Percentiles rank a stretch among this genome's conserved stretches.
These are phyloP conservation scores for Penicillium fimorum DNA, from an alignment of 495 filamentous ascomycete genomes.

Conservation along the genomic window DNA sequence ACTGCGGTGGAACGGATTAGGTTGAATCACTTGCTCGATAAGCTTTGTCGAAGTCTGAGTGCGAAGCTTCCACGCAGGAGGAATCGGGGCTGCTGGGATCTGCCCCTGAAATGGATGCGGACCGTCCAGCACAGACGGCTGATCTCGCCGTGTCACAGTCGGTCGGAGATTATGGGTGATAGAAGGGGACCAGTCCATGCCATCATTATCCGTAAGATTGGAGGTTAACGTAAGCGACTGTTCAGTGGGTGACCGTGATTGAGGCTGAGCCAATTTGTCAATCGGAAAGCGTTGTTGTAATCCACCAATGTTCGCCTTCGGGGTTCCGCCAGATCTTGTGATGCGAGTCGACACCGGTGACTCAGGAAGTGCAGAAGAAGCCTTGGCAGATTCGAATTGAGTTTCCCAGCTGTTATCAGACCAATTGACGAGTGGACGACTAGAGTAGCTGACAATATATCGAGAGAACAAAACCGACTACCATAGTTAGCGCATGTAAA, in stretches of 20 bases:
- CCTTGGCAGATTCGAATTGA: slow-evolving; percentile 28
- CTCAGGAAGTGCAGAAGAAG: slow-evolving; percentile 19
- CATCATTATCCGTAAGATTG: slow-evolving; percentile 42
- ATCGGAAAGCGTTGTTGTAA: slow-evolving; percentile 40
- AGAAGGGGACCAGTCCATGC: slow-evolving; percentile 86
- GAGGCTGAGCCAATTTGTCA: slow-evolving; percentile 35
- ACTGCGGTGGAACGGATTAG: slow-evolving; percentile 39
- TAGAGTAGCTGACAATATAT: slow-evolving; percentile 50
- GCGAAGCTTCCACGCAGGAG: slow-evolving; percentile 60
- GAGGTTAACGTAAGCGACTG: slow-evolving; percentile 33
- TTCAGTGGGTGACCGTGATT: slow-evolving; percentile 25
- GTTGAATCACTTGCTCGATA: slow-evolving; percentile 35
- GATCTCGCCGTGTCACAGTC: slow-evolving; percentile 33
- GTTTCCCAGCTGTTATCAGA: slow-evolving; percentile 41
- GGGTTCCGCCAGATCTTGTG: slow-evolving; percentile 18
- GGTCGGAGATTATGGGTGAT: slow-evolving; percentile 46
- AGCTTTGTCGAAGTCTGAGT: slow-evolving; percentile 51
- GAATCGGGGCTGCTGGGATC: slow-evolving; percentile 63
- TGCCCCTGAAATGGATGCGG: slow-evolving; percentile 58
- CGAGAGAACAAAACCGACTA: slow-evolving; percentile 44
- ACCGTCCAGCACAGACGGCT: slow-evolving; percentile 38
- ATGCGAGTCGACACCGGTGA: slow-evolving; percentile 10
- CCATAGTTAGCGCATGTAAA: slow-evolving; percentile 19
- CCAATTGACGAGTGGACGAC: slow-evolving; percentile 56
- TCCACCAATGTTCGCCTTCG: slow-evolving; percentile 21